Evolutionary conservation across 2,329 filamentous ascomycete genomes (phyloP).

Genomic region (Exophiala aquamarina): DNA sequence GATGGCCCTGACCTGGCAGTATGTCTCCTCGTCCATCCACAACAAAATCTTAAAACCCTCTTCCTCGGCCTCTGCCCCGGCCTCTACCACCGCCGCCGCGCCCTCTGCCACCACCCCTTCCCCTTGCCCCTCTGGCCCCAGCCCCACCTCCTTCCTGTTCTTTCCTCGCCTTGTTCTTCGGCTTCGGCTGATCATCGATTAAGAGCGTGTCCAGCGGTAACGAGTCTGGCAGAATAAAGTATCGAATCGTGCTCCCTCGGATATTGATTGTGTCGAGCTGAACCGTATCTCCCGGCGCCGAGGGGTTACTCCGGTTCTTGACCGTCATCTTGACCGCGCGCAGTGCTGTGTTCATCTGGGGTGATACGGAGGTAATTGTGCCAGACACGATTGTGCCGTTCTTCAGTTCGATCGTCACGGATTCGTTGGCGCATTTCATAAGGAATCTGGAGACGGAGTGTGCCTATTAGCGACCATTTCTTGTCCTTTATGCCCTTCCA

Average conservation of each 20-base stretch:
- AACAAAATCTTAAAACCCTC: conserved; percentile 35
- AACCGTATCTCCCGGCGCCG: conserved; percentile 62
- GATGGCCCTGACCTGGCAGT: no score
- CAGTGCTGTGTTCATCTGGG: conserved; percentile 97
- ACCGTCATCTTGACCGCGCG: conserved; percentile 96
- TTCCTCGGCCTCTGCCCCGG: conserved; percentile 55
- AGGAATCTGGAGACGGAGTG: conserved; percentile 67
- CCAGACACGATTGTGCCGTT: conserved; percentile 97
- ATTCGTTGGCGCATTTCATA: conserved; percentile 99
- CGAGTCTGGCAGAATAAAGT: conserved; percentile 94
- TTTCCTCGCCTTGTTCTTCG: conserved; percentile 99
- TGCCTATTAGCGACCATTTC: neutral
- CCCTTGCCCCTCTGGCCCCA: conserved; percentile 44
- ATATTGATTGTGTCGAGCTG: conserved; percentile 94
- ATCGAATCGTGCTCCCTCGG: conserved; percentile 91
- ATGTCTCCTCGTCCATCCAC: no score
- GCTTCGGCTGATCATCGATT: conserved; percentile 95
- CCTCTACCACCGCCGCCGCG: conserved; percentile 52
- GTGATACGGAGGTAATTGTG: conserved; percentile 93
- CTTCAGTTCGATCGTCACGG: conserved; percentile 96
- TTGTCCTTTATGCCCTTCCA: neutral
- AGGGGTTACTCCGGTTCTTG: conserved; percentile 61
- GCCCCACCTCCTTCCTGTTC: conserved; percentile 61
- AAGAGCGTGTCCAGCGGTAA: conserved; percentile 92
- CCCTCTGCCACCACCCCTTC: conserved; percentile 54